Percentiles rank a stretch among this genome's conserved stretches.
These are phyloP conservation scores for Sporothrix protearum DNA, from an alignment of 2,329 filamentous ascomycete genomes.

Conservation along the genomic window DNA sequence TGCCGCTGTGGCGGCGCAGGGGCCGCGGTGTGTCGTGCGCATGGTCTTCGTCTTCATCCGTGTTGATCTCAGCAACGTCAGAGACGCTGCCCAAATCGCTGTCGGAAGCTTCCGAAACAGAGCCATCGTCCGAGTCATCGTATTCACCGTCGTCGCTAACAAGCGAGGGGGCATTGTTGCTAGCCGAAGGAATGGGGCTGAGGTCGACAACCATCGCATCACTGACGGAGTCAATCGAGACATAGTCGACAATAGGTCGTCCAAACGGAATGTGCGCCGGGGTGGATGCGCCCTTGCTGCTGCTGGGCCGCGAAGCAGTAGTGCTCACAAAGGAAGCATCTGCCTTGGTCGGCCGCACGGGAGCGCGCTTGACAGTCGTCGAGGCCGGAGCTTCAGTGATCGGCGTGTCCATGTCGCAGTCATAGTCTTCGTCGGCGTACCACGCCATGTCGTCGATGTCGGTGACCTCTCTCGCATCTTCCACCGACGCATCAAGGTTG, in stretches of 20 bases:
- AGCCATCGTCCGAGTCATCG: constrained; percentile 65
- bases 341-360: constrained; percentile 51
- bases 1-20: constrained; percentile 44
- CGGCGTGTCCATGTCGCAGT: constrained; percentile 42
- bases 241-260: constrained; percentile 38
- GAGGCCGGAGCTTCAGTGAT: not conserved
- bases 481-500: constrained; percentile 56
- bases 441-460: constrained; percentile 44
- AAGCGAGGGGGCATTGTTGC: constrained; percentile 73
- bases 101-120: constrained; percentile 57
- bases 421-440: constrained; percentile 53
- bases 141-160: constrained; percentile 79
- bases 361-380: constrained; percentile 51
- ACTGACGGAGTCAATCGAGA: not conserved
- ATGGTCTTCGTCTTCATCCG: constrained; percentile 52
- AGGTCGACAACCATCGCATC: constrained; percentile 56
- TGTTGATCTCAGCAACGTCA: constrained; percentile 59
- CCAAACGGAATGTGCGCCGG: constrained; percentile 41
- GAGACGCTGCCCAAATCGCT: constrained; percentile 58
- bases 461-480: constrained; percentile 56
- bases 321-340: not conserved
- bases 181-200: constrained; percentile 65
- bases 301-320: constrained; percentile 44
- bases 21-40: constrained; percentile 36
- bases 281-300: constrained; percentile 52